Evolutionary conservation across 257 asterid species (phyloP).

Genomic region (Orobanche coerulescens): DNA sequence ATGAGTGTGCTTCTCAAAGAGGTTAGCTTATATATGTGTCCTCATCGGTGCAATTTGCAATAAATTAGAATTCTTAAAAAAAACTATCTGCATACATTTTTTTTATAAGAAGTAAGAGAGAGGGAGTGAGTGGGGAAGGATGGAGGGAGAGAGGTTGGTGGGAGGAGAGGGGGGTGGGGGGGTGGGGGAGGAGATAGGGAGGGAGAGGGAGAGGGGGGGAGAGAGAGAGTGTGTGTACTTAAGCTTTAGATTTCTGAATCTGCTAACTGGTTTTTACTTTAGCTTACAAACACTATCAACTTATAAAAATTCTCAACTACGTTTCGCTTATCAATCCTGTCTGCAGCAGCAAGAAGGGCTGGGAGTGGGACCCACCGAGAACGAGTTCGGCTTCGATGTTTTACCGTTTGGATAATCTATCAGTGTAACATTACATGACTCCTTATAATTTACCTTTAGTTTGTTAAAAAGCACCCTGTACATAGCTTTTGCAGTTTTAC

Average conservation of each 20-base stretch:
- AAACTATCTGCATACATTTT: no score
- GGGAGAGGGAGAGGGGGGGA: no score
- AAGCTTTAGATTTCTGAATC: no score
- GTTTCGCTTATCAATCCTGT: neutral
- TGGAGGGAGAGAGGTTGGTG: no score
- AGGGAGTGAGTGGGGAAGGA: no score
- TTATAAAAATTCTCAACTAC: no score
- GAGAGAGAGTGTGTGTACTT: no score
- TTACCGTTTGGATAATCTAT: conserved; percentile 58
- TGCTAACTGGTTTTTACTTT: no score
- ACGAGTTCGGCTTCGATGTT: conserved; percentile 66
- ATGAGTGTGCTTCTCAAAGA: conserved; percentile 62
- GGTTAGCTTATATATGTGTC: conserved; percentile 31
- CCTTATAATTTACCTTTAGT: conserved; percentile 7
- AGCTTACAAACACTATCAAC: no score
- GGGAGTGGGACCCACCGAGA: conserved; percentile 44
- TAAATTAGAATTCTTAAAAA: neutral
- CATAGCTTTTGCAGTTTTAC: conserved; percentile 26
- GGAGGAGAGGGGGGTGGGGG: no score
- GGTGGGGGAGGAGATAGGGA: no score
- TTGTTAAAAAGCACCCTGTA: conserved; percentile 24
- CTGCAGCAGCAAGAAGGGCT: conserved; percentile 50
- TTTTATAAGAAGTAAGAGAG: no score
- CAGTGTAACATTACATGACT: conserved; percentile 36
- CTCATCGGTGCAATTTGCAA: neutral